Base-by-base conservation (phyloP, 768 basidiomycete species). In the Mycena maculata region DNA sequence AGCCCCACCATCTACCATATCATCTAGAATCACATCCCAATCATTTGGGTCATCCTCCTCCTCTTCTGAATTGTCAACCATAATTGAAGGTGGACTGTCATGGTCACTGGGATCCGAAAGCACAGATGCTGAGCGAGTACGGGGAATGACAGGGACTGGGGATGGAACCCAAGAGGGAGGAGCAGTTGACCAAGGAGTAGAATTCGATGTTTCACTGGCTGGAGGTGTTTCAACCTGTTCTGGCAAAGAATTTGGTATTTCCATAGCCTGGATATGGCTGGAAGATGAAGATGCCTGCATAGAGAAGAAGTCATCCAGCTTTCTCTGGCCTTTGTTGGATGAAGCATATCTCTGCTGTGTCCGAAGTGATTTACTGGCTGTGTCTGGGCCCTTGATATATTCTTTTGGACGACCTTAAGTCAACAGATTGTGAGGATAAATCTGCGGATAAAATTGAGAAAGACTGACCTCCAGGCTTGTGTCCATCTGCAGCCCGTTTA, bases 321-420 rank as follows among this genome's bases (percentile, higher is more conserved):
- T 33, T 5, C 18, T 20, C 25, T 48, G 47, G 4, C 8, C 30
- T 52, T n/a, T 52, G 18, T 33, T 52, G 3, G 15, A 10, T 52
- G 6, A 8, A 52, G 50, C 50, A 52, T 52, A 22, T 31, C 50
- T 33, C 18, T 52, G 33, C 31, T 52, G 30, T 10, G 31, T 52
- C 30, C 33, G 50, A 28, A 33, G 6, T 2, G 50, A 52, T 31
- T 52, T 52, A 30, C 50, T 52, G 13, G 50, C 50, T 36, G 33
- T 36, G 20, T 50, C 49, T 25, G 49, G 49, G 49, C 50, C 50
- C 33, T 36, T 52, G 4, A 52, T 52, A 52, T 52, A 52, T 36
- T 52, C 50, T 33, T 4, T 33, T 52, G 50, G 50, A 31, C 33
- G 10, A 13, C 50, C 50, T 52, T n/a, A n/a, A 23, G 30, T 33